These are phyloP conservation scores for Picea mariana DNA, from an alignment of 83 land plant genomes.

Conservation along the genomic window DNA sequence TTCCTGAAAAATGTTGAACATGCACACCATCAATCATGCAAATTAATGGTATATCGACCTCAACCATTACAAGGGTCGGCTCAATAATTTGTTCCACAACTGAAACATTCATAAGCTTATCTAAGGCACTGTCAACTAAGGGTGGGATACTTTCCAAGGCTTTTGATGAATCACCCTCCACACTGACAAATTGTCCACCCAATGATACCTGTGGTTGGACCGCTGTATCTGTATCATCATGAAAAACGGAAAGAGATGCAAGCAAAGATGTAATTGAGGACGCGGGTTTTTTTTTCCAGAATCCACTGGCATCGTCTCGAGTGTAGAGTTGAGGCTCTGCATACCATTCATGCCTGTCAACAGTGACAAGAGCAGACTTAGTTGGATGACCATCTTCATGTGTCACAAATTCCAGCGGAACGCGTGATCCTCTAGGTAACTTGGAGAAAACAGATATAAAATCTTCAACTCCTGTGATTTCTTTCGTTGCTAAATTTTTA, in stretches of 20 bases:
- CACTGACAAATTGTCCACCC: constrained; percentile 12
- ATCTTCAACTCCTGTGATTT: too few relatives aligned
- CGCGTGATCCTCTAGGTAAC: too few relatives aligned
- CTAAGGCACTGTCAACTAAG: constrained; percentile 11
- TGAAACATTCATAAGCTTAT: constrained; percentile 25
- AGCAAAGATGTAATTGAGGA: neutral
- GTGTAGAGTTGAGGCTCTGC: constrained; percentile 33
- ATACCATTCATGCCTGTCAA: too few relatives aligned
- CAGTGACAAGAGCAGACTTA: too few relatives aligned
- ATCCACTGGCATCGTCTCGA: constrained; percentile 38
- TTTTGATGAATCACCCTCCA: constrained; percentile 4
- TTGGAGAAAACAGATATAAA: too few relatives aligned
- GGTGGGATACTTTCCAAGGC: neutral
- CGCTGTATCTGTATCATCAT: neutral
- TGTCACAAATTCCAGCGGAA: too few relatives aligned
- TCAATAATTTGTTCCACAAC: constrained; percentile 38
- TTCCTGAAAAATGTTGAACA: constrained; percentile 43
- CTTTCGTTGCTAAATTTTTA: too few relatives aligned
- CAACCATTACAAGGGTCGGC: constrained; percentile 48
- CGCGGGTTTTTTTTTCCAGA: constrained; percentile 29
- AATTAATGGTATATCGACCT: constrained; percentile 45
- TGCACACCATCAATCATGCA: constrained; percentile 50
- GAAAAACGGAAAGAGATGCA: neutral
- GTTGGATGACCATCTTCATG: too few relatives aligned
- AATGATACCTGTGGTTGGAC: neutral